Base-by-base conservation (phyloP, 441 rosid genomes). In the Pelargonium fulgidum region DNA sequence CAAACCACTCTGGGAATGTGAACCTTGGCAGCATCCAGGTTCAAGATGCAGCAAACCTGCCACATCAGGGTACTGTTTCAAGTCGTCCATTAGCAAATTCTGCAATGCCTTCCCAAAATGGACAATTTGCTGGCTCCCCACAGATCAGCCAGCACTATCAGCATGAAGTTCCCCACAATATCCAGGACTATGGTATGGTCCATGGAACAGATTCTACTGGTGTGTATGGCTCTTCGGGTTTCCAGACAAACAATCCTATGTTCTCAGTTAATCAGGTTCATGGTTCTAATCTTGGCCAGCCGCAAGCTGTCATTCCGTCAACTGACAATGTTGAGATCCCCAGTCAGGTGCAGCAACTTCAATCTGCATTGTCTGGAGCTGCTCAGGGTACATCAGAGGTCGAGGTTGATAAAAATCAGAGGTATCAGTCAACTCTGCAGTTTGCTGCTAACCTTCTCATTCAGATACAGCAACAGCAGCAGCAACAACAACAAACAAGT, bases 401-500 rank as follows among this genome's bases (percentile, higher is more conserved):
- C 33, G 97, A 90, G 80, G 84, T 72, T 12, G 97, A 92, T 78
- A 92, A 90, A 78, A 85, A 89, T 76, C 92, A 92, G 80, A 79
- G 90, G 24, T 94, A 92, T 80, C 98, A 94, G 72, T 94, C 96
- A 72, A 92, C 99, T 0, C 79, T 94, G 66, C 96, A 92, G 78
- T 81, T 92, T 82, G 99, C 98, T 8, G 98, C 99, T 29, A 89
- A 66, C 76, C 96, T 94, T 68, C 99, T 94, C 75, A 87, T 81
- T 17, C 97, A 89, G 81, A 83, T 94, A 78, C 96, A 94, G 78
- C 93, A 89, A 72, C 78, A 78, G 66, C 89, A 83, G 56, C 87
- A 79, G 41, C 89, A 85, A 72, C 79, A 76, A 68, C 84, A 82
- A 64, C 61, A 33, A 66, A 52, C 88, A 36, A 79, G 78, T 72